A percentile compares a stretch with the other conserved stretches of the same genome.
phyloP scores from a whole-genome alignment of 1,284 basidiomycete species.

The Cryptococcus neoformans region DNA sequence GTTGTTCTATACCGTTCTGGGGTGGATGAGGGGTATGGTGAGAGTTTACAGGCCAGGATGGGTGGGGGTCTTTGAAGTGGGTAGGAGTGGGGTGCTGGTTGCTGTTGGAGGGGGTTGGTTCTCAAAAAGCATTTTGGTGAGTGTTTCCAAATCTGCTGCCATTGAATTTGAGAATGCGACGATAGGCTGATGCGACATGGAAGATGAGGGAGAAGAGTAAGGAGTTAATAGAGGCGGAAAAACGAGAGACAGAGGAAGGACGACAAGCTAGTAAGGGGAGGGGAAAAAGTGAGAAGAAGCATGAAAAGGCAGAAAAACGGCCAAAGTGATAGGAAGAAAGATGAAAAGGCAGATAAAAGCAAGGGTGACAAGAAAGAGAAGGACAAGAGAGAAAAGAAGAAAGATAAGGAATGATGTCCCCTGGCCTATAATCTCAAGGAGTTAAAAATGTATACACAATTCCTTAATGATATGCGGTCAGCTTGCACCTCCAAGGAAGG shows the following conservation, averaged over 20 bases:
- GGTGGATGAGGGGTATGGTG: conserved; percentile 7
- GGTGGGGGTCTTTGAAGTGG: conserved; percentile 14
- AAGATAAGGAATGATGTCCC: background rate
- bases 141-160: background rate
- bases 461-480: no score
- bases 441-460: no score
- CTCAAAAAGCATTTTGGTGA: conserved; percentile 15
- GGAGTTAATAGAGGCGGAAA: conserved; percentile 2
- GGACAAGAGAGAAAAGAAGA: background rate
- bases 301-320: background rate
- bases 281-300: background rate
- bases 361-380: conserved; percentile 1
- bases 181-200: background rate
- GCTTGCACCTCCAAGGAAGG: no score
- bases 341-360: background rate
- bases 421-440: no score
- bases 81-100: conserved; percentile 12
- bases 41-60: conserved; percentile 13
- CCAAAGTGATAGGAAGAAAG: conserved; percentile 1
- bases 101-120: conserved; percentile 21
- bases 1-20: conserved; percentile 13
- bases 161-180: background rate
- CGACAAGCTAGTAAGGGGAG: background rate
- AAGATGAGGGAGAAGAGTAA: background rate
- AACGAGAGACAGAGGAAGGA: conserved; percentile 1